These are phyloP conservation scores for Fusarium solani-melongenae DNA, from an alignment of 2,329 filamentous ascomycete genomes.

Conservation along the genomic window DNA sequence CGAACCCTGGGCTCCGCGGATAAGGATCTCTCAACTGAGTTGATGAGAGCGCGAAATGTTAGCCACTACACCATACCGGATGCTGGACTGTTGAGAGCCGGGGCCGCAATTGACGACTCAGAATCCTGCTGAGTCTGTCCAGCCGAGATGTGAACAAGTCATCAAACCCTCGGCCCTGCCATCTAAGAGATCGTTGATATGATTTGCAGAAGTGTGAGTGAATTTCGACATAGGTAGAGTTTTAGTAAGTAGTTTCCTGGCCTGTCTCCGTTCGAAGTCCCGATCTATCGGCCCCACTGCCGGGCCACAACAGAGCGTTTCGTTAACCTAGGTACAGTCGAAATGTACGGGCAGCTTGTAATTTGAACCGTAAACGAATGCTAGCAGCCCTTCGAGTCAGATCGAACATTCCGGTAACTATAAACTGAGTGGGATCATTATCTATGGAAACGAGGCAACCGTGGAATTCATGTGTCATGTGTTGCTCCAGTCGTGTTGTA, in stretches of 20 bases:
- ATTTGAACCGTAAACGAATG: background rate
- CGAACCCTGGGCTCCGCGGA: background rate
- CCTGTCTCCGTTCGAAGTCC: background rate
- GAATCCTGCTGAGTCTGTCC: background rate
- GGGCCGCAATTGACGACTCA: background rate
- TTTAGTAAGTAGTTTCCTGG: background rate
- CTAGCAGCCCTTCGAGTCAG: background rate
- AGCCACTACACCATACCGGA: slow-evolving; percentile 46
- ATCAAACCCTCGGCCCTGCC: background rate
- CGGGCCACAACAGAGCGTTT: background rate
- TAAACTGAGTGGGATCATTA: no score
- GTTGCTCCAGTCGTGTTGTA: background rate
- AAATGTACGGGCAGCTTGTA: background rate
- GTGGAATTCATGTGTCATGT: background rate
- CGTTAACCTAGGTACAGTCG: background rate
- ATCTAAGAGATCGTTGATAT: background rate
- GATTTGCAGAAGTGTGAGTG: background rate
- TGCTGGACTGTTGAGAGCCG: slow-evolving; percentile 18
- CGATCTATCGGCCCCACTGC: background rate
- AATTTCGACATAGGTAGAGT: background rate
- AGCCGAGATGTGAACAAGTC: background rate
- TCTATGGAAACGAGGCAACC: background rate
- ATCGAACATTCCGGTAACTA: background rate
- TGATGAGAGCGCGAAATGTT: slow-evolving; percentile 44
- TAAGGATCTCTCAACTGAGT: background rate